These are phyloP conservation scores for Cardamine occulta DNA, from an alignment of 345 rosid genomes.

Conservation along the genomic window DNA sequence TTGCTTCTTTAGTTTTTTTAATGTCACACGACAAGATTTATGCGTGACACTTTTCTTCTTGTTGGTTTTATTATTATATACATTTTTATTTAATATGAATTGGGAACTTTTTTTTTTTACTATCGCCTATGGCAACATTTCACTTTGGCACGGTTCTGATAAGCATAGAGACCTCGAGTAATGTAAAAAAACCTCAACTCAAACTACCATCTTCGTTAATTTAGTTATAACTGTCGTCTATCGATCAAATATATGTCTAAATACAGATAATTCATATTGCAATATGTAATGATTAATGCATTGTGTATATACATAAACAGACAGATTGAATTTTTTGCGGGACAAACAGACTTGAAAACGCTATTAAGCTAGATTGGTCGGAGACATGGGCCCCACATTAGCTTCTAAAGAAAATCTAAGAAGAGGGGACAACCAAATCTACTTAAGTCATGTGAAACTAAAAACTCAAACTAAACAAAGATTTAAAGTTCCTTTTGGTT, in stretches of 20 bases:
- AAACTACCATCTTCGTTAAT: conserved; percentile 10
- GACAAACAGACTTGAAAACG: conserved; percentile 34
- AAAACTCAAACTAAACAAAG: background rate
- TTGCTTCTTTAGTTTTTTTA: too few species aligned
- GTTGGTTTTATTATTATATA: too few species aligned
- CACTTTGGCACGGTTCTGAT: too few species aligned
- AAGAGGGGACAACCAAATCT: conserved; percentile 40
- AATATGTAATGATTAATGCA: conserved; percentile 25
- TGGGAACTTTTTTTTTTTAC: too few species aligned
- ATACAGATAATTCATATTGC: conserved; percentile 19
- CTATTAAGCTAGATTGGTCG: conserved; percentile 30
- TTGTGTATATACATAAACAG: conserved; percentile 30
- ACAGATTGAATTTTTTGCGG: conserved; percentile 13
- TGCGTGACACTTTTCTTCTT: too few species aligned
- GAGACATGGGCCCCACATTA: conserved; percentile 31
- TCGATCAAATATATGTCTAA: conserved; percentile 34
- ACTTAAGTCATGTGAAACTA: conserved; percentile 21
- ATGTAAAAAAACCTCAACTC: conserved; percentile 28
- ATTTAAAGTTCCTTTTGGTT: conserved; percentile 25
- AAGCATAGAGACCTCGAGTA: conserved; percentile 31
- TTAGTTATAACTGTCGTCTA: background rate
- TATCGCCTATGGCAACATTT: too few species aligned
- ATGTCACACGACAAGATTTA: too few species aligned
- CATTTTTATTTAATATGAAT: too few species aligned
- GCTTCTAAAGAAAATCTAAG: conserved; percentile 35